phyloP scores from a whole-genome alignment of 2,329 filamentous ascomycete genomes.

The Fusarium azukiicola region DNA sequence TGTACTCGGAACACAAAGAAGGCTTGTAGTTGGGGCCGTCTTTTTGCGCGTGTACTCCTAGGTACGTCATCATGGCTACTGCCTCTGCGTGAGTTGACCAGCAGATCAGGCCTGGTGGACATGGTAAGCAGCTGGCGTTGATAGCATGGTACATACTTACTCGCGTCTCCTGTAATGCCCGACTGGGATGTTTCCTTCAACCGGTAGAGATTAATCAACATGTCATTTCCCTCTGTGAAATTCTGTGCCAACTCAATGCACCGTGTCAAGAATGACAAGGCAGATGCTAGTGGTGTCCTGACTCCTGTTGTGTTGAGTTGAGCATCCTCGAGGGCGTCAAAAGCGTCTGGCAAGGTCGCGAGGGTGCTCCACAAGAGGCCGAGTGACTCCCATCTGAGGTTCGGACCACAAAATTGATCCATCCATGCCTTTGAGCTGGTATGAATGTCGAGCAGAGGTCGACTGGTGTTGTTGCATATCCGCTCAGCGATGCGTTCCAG shows the following conservation, averaged over 20 bases:
- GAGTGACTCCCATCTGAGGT: constrained; percentile 63
- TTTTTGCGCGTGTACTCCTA: constrained; percentile 29
- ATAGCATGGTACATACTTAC: constrained; percentile 17
- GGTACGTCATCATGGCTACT: constrained; percentile 34
- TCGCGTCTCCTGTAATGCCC: constrained; percentile 31
- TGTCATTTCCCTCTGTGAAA: constrained; percentile 28
- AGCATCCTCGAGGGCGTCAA: constrained; percentile 18
- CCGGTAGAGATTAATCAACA: constrained; percentile 33
- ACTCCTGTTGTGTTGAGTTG: background rate
- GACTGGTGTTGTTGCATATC: constrained; percentile 60
- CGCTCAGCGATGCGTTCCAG: constrained; percentile 34
- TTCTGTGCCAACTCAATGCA: constrained; percentile 28
- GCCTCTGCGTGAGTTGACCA: constrained; percentile 32
- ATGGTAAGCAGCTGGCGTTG: background rate
- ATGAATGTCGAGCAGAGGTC: constrained; percentile 58
- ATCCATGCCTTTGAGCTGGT: constrained; percentile 58
- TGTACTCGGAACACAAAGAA: constrained; percentile 37
- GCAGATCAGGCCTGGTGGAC: constrained; percentile 13
- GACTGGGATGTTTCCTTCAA: constrained; percentile 26
- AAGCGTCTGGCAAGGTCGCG: constrained; percentile 13
- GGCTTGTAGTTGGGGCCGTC: constrained; percentile 14
- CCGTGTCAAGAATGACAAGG: constrained; percentile 21
- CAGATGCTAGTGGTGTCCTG: background rate
- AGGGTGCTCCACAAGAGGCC: constrained; percentile 58
- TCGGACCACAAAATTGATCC: constrained; percentile 59